phyloP scores from a whole-genome alignment of 116 monocot genomes.

The Zostera marina region DNA sequence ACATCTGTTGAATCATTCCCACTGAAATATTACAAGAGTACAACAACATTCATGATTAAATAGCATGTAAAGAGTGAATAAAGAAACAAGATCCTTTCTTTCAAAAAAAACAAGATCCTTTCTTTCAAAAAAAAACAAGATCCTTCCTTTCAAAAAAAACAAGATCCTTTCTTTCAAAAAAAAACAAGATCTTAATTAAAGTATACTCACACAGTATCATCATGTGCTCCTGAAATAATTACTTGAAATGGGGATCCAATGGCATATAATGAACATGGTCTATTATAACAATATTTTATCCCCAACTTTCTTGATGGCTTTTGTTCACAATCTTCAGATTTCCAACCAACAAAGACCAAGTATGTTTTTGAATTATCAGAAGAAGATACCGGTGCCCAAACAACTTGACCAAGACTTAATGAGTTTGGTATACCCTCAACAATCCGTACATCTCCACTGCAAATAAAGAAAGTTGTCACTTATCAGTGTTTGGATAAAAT shows the following conservation, averaged over 20 bases:
- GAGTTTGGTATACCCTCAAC: conserved; percentile 55
- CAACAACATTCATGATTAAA: too few species aligned
- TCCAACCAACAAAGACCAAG: conserved; percentile 96
- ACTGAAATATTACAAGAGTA: conserved; percentile 4
- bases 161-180: too few species aligned
- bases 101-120: neutral
- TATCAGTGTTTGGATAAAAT: neutral
- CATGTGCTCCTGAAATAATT: conserved; percentile 5
- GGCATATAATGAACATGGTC: conserved; percentile 75
- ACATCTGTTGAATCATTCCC: conserved; percentile 9
- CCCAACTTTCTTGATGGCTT: conserved; percentile 68
- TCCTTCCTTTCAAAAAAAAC: neutral
- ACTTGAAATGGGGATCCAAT: conserved; percentile 32
- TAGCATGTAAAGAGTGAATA: neutral
- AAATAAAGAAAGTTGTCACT: conserved; percentile 6
- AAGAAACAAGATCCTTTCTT: neutral
- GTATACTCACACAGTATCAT: conserved; percentile 24
- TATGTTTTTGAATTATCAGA: conserved; percentile 13
- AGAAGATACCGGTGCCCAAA: conserved; percentile 70
- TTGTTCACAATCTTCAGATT: conserved; percentile 41
- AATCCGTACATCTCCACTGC: conserved; percentile 64
- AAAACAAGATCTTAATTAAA: neutral
- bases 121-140: neutral
- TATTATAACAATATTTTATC: conserved; percentile 91
- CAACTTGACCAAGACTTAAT: conserved; percentile 79